A percentile compares a stretch with the other conserved stretches of the same genome.
Conservation (phyloP, 75 land plant genomes). For the Chamaecyparis obtusa region DNA sequence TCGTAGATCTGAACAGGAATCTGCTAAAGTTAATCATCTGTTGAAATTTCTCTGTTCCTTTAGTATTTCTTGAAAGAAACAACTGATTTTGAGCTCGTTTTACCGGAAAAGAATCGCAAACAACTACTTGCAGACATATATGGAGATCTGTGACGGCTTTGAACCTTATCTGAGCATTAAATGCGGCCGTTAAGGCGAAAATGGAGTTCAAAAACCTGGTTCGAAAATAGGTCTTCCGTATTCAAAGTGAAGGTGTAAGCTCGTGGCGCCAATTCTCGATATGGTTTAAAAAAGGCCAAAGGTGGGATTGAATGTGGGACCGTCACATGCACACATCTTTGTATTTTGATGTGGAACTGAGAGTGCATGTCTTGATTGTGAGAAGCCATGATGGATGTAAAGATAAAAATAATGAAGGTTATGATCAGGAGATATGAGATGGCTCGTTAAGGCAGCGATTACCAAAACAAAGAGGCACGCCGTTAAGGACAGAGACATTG, state of each 20-base stretch:
- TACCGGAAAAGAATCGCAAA: not conserved
- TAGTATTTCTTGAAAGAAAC: not conserved
- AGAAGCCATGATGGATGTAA: no score
- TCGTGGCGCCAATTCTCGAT: not conserved
- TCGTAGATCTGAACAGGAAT: not conserved
- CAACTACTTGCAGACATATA: not conserved
- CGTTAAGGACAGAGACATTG: no score
- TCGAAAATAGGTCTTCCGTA: not conserved
- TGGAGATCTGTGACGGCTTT: not conserved
- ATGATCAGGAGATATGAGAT: no score
- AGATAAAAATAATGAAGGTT: no score
- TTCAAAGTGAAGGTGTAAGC: not conserved
- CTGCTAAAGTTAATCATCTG: not conserved
- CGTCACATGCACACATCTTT: no score
- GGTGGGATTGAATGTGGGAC: not conserved
- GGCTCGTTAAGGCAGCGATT: no score
- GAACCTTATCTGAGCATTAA: not conserved
- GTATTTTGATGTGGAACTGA: no score
- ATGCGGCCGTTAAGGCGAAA: not conserved
- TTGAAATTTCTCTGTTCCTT: not conserved
- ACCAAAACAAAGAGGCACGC: no score
- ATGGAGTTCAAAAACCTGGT: not conserved
- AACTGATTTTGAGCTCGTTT: not conserved
- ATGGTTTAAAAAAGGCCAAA: not conserved
- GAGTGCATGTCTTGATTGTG: no score